Base-by-base conservation (phyloP, 202 grass and related monocot genomes). In the Eragrostis tef region DNA sequence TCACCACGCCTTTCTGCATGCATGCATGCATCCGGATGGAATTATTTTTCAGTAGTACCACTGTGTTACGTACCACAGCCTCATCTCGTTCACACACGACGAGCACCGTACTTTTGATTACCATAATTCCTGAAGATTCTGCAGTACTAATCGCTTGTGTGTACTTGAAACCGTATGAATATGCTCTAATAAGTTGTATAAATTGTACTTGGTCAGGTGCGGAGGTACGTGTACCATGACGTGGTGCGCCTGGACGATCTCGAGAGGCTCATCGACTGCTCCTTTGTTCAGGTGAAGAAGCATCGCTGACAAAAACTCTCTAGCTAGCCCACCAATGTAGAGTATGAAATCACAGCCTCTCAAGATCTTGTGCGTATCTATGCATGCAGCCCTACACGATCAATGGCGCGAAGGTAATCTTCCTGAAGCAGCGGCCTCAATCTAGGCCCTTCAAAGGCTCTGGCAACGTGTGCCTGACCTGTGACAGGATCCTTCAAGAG, bases 391-490 rank as follows among this genome's bases (percentile, higher is more conserved):
- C 96, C 24, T 99, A 99, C 85, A 99, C 96, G 46, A 98, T 98
- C 79, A 98, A 98, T 80, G 93, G 92, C 21, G 96, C 96, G 3
- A 98, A 98, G 87, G 96, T 95, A 87, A 87, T 98, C 45, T 98
- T 98, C 81, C 87, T 98, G 47, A 98, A 91, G 87, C 96, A 89
- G 11, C 80, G 96, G 90, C 96, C 96, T 52, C 96, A 98, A 74
- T 98, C 96, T 6, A 93, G 96, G 92, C 96, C 96, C n/a, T 98
- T 93, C 81, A 98, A 98, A 83, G 96, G 92, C n/a, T 95, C 89
- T 70, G 96, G 90, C 78, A 98, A 98, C 81, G 68, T 95, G 73
- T 98, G 96, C 90, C 49, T 93, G 70, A 90, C 96, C 36, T 99
- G 96, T 84, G 96, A 95, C 83, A 79, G 96, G 75, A 93, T 99